Conservation (phyloP, 768 basidiomycete species). For the Mycena vulgaris region DNA sequence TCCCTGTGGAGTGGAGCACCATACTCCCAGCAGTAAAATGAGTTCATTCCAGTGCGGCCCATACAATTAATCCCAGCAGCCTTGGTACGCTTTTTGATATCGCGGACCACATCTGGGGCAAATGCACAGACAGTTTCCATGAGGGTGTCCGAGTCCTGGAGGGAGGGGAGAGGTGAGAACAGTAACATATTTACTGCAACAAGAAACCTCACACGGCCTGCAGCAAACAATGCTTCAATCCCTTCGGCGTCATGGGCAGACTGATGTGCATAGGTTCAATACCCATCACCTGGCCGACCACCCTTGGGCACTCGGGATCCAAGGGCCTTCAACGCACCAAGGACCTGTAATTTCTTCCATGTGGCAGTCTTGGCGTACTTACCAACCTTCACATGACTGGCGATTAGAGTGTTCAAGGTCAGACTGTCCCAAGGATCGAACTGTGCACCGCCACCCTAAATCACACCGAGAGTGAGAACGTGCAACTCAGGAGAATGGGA, state of each 20-base stretch:
- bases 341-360: not conserved
- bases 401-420: not conserved
- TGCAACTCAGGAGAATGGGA: no score
- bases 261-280: not conserved
- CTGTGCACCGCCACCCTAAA: not conserved
- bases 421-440: not conserved
- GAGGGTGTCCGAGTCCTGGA: not conserved
- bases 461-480: not conserved
- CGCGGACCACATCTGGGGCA: not conserved
- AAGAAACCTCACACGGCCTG: not conserved
- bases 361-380: not conserved
- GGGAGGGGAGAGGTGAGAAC: not conserved
- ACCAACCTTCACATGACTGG: not conserved
- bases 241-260: not conserved
- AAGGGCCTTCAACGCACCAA: not conserved
- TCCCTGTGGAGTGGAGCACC: not conserved
- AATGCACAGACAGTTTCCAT: not conserved
- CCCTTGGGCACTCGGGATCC: not conserved
- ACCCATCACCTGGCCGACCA: not conserved
- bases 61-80: not conserved
- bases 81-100: not conserved
- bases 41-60: not conserved
- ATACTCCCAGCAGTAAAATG: not conserved
- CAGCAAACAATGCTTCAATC: not conserved
- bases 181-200: no score